These are phyloP conservation scores for Pugionium dolabratum DNA, from an alignment of 345 rosid genomes.

Conservation along the genomic window DNA sequence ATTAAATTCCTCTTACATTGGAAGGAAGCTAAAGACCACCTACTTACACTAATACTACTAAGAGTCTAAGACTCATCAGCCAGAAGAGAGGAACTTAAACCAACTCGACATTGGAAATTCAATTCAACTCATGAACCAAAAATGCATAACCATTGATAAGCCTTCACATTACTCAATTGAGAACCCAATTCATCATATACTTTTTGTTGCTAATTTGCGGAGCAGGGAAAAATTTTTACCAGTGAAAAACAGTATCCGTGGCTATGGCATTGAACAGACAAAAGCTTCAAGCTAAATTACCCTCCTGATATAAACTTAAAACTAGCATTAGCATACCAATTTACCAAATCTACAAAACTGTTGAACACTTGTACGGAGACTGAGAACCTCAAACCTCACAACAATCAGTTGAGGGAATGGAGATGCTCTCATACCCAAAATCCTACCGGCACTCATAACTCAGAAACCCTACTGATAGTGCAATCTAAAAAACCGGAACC, in stretches of 20 bases:
- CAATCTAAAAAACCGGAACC: conserved; percentile 14
- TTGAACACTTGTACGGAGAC: not conserved
- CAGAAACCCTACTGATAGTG: conserved; percentile 30
- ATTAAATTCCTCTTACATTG: not conserved
- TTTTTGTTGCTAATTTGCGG: not conserved
- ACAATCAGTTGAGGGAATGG: not conserved
- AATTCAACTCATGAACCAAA: conserved; percentile 13
- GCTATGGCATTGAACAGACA: conserved; percentile 20
- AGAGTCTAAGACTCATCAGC: not conserved
- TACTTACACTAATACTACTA: too few relatives aligned
- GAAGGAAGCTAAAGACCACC: not conserved
- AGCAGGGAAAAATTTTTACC: conserved; percentile 14
- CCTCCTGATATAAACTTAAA: conserved; percentile 4
- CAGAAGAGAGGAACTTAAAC: conserved; percentile 2
- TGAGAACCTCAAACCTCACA: conserved; percentile 6
- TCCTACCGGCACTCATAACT: not conserved
- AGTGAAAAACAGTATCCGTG: conserved; percentile 11
- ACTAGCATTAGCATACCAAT: not conserved
- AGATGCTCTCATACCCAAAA: conserved; percentile 11
- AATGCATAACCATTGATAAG: conserved; percentile 2
- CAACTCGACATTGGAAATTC: conserved; percentile 17
- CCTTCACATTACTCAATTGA: conserved; percentile 4
- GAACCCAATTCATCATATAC: not conserved
- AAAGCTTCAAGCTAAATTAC: conserved; percentile 16
- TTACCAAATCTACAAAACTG: not conserved